Evolutionary conservation across 2,329 filamentous ascomycete species (phyloP), one percentile per base, ranked within the genome.

Genomic region (Periconia sp.): DNA sequence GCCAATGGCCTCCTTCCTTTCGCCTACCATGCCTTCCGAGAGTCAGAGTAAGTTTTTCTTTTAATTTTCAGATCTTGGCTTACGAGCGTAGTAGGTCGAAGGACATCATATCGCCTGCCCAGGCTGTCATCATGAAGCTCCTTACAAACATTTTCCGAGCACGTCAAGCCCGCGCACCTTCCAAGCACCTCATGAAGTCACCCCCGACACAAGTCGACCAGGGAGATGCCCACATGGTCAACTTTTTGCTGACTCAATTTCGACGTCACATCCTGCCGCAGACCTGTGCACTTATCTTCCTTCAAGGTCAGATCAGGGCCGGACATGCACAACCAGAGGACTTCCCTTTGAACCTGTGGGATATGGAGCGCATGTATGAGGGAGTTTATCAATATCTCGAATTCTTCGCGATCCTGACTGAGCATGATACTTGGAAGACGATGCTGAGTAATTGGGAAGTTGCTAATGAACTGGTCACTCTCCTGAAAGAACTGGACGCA

Each of bases 341-440:
- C 66, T 97, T 97, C 65, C 93, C 93, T 0, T 86, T 97, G 1
- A 95, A 97, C 65, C 83, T 92, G 45, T 97, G 93, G 93, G 93
- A 97, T 66, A 96, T 97, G 89, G 93, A 97, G 71, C 86, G 93
- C 14, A 93, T 95, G 54, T 96, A 96, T 71, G 93, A 97, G 67
- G 93, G 93, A 0, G 85, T 97, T 1, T 91, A 92, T 48, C 92
- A 97, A 72, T 96, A 96, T 68, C 84, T 97, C 1, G 92, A 97
- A 64, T 96, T 97, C 70, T 89, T 97, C 50, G 91, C 89, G 15
- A 92, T 94, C 0, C 84, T 96, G 27, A 92, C 91, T 0, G 92
- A 96, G 67, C 89, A 93, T 64, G 82, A 87, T 42, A 88, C 91
- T 47, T 91, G 91, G 79, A 90, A 95, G 58, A 83, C 85, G 41